Evolutionary conservation across 1,139 yeast genomes (phyloP).

Genomic region (Protomyces lactucae-debilis): DNA sequence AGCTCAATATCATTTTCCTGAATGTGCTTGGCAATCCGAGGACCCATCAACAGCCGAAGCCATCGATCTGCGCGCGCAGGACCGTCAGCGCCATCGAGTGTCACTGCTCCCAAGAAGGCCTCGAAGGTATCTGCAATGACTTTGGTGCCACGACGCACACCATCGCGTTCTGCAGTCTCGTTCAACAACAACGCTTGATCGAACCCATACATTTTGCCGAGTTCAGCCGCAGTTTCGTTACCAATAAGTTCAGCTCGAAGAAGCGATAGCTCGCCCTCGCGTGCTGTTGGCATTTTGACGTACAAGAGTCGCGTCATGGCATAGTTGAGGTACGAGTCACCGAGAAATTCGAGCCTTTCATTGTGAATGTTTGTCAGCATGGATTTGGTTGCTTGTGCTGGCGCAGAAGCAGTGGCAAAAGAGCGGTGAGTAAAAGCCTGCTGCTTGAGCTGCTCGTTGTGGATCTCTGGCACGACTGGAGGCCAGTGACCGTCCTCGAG

Average conservation of each 20-base stretch:
- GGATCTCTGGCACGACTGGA: conserved; percentile 68
- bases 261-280: conserved; percentile 77
- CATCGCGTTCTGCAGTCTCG: conserved; percentile 40
- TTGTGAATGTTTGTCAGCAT: conserved; percentile 48
- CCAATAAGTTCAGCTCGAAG: conserved; percentile 68
- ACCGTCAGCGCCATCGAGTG: conserved; percentile 54
- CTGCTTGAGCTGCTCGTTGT: conserved; percentile 54
- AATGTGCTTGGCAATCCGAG: conserved; percentile 45
- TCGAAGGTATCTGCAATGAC: conserved; percentile 76
- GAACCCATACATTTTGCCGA: conserved; percentile 67
- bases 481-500: conserved; percentile 37
- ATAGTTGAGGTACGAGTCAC: conserved; percentile 80
- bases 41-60: conserved; percentile 54
- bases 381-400: conserved; percentile 17
- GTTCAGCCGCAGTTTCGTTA: conserved; percentile 66
- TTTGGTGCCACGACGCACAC: conserved; percentile 41
- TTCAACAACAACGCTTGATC: conserved; percentile 54
- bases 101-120: conserved; percentile 83
- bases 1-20: conserved; percentile 38
- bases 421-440: conserved; percentile 84
- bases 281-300: conserved; percentile 58
- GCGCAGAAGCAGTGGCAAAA: conserved; percentile 40
- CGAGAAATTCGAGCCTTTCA: conserved; percentile 87
- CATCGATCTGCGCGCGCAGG: conserved; percentile 44
- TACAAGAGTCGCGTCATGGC: conserved; percentile 66